Evolutionary conservation across 148 eudicot genomes (phyloP), one percentile per base, ranked within the genome.

Genomic region (Rheum nobile): DNA sequence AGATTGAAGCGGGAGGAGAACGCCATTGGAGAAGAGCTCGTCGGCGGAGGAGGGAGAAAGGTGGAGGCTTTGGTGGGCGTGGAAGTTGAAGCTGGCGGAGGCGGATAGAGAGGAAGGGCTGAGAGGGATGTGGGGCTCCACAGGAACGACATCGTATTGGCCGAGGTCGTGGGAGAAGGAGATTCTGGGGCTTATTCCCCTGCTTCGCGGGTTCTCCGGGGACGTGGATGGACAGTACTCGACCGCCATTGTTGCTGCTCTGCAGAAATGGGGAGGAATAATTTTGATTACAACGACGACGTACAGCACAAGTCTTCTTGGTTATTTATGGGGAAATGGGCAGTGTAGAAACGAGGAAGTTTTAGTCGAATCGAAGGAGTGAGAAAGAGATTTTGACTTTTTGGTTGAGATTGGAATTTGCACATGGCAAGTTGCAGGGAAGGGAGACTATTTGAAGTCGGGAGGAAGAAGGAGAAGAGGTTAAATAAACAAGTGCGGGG

Each of bases 81-180:
- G 67, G 83, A 94, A 94, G 26, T 94, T 90, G 75, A 94, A 94
- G 54, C 90, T 97, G 4, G 72, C 32, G 71, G 74, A 67, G 26
- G 83, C 70, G 14, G 87, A 39, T 31, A 55, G 63, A 1, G 76
- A 76, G 10, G 97, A 78, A 12, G 82, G 72, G 71, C 29, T 74
- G 1, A 84, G 71, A 61, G 83, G 86, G 38, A 10, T 78, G 31
- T 83, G 83, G 38, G 81, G 91, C 42, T 94, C 97, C 54, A 88
- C 76, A 0, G 97, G 98, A 0, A 84, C 79, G 14, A 74, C 75
- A 46, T 93, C 96, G 22, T 78, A 77, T 59, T 85, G 87, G 73
- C 88, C 81, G 32, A 91, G 83, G 67, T 91, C 96, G 44, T 91
- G 87, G 1, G 98, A 94, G 78, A 94, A 91, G n/a, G 98, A 94